Base-by-base conservation (phyloP, 2,329 filamentous ascomycete genomes). In the Fusarium papillatum region DNA sequence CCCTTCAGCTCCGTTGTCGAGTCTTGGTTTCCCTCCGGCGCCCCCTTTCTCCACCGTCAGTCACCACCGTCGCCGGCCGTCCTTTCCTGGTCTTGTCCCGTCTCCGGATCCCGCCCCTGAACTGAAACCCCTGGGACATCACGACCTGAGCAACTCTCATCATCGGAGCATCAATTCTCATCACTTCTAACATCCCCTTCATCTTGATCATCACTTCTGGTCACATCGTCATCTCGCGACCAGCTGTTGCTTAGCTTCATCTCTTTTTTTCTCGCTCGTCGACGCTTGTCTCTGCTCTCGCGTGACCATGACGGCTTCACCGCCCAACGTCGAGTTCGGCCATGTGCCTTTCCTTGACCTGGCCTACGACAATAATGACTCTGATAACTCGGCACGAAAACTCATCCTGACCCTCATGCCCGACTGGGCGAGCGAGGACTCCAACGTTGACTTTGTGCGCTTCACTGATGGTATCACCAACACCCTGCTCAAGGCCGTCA, bases 401-500 rank as follows among this genome's bases (percentile, higher is more conserved):
- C 91, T 99, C 75, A 93, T 98, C 80, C 88, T 95, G 78, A 90
- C 94, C 34, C 88, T 98, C 73, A 91, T 93, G 71, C 96, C 96
- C 14, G 92, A 97, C 79, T 99, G 97, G 97, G 89, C 92, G 77
- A 89, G 90, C 60, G 87, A 90, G 41, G 91, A 93, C 76, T 94
- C 94, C 69, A 90, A 93, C 53, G 90, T 99, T 79, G 93, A 97
- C 81, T 95, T 98, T 82, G 90, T 95, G 77, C 93, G 94, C 76
- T 99, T 98, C 87, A 99, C 95, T 46, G 97, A 99, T 81, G 97
- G 97, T 82, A 99, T 98, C 86, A 99, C 97, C 77, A 99, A 99
- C 86, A 98, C 96, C 62, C 87, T 96, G 61, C 88, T 95, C 75
- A 96, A 96, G 83, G 92, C 93, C n/a, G 86, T 94, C 81, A 95